Conservation (phyloP, 345 rosid genomes). For the Hibiscus syriacus region DNA sequence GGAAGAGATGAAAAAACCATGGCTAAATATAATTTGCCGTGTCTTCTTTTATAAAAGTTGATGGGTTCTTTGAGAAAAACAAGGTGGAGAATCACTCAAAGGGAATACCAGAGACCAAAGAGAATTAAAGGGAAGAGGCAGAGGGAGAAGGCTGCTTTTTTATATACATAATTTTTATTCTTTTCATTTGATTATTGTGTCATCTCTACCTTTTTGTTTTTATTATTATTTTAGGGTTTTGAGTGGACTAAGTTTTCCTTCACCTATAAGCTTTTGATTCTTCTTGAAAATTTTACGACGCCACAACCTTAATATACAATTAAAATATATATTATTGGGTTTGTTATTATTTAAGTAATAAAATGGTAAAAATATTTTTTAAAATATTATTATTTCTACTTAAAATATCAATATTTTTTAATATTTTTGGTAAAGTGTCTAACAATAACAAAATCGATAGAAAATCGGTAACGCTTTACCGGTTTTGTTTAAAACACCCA, state of each 20-base stretch:
- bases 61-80: constrained; percentile 49
- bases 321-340: no score
- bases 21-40: constrained; percentile 15
- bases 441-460: no score
- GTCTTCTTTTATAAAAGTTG: constrained; percentile 47
- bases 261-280: constrained; percentile 39
- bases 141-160: constrained; percentile 11
- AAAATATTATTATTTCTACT: no score
- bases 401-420: no score
- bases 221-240: constrained; percentile 55
- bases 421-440: no score
- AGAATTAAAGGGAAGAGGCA: constrained; percentile 22
- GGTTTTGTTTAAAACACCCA: no score
- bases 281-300: no score
- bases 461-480: no score
- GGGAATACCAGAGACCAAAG: constrained; percentile 34
- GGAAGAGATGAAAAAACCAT: background rate
- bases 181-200: constrained; percentile 28
- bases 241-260: constrained; percentile 53
- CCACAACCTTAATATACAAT: no score
- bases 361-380: no score
- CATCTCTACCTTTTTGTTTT: constrained; percentile 28
- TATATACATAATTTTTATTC: constrained; percentile 4
- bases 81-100: constrained; percentile 62
- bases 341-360: no score